A percentile compares a stretch with the other conserved stretches of the same genome.
phyloP scores from a whole-genome alignment of 129 eudicot genomes.

The Sambucus nigra region DNA sequence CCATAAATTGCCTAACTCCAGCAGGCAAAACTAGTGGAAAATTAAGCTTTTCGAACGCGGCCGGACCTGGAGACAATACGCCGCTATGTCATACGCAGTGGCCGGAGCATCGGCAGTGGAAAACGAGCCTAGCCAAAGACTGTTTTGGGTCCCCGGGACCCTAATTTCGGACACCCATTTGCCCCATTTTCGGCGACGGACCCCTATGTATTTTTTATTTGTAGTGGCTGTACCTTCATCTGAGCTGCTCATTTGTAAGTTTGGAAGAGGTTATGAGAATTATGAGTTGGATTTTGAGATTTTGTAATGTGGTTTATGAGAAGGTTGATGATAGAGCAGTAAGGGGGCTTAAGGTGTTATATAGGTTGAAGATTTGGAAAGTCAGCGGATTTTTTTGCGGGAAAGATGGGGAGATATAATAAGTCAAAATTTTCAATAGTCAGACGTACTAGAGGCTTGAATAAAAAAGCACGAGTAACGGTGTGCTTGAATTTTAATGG shows the following conservation, averaged over 20 bases:
- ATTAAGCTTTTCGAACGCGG: constrained; percentile 34
- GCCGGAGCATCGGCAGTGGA: constrained; percentile 63
- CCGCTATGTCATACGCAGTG: constrained; percentile 52
- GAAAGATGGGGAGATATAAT: neutral
- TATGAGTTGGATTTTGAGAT: too few relatives aligned
- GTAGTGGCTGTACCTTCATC: constrained; percentile 32
- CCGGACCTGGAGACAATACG: constrained; percentile 35
- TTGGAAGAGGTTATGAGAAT: neutral
- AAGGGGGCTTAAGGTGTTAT: too few relatives aligned
- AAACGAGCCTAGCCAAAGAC: constrained; percentile 69
- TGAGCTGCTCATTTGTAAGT: constrained; percentile 35
- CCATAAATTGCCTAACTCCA: constrained; percentile 23
- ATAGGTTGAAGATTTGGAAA: constrained; percentile 29
- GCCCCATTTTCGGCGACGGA: constrained; percentile 64
- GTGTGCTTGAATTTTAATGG: too few relatives aligned
- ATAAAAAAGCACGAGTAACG: too few relatives aligned
- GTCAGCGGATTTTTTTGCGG: constrained; percentile 19
- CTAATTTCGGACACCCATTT: constrained; percentile 75
- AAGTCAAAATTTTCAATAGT: constrained; percentile 30
- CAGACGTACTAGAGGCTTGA: too few relatives aligned
- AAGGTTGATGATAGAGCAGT: too few relatives aligned
- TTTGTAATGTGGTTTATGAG: too few relatives aligned
- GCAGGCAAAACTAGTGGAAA: constrained; percentile 43
- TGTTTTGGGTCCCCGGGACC: constrained; percentile 52
- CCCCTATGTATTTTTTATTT: constrained; percentile 39